Evolutionary conservation across 2,329 filamentous ascomycete genomes (phyloP).

Genomic region (Helminthosporium solani): DNA sequence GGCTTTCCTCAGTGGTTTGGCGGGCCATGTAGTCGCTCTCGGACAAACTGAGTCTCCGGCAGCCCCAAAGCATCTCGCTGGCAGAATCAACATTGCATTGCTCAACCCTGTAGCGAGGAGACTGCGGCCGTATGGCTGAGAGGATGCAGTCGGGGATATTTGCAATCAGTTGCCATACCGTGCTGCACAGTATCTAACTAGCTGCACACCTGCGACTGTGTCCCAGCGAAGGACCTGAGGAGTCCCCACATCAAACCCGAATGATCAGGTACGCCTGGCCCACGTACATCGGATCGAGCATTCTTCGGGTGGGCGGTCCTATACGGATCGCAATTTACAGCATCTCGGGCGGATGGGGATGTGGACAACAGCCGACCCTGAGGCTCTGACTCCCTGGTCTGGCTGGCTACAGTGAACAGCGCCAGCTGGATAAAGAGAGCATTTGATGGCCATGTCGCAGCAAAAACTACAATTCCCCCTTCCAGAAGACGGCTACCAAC

Average conservation of each 20-base stretch:
- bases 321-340: not conserved
- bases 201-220: too few species aligned
- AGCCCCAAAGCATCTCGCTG: not conserved
- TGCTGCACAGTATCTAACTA: too few species aligned
- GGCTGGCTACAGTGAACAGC: not conserved
- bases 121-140: not conserved
- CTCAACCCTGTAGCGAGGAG: not conserved
- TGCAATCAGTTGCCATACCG: too few species aligned
- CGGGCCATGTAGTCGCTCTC: conserved; percentile 28
- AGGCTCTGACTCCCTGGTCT: not conserved
- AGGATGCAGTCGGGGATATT: too few species aligned
- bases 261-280: too few species aligned
- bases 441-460: not conserved
- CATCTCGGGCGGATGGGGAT: not conserved
- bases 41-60: conserved; percentile 29
- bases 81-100: not conserved
- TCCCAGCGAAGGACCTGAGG: too few species aligned
- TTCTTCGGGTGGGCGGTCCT: not conserved
- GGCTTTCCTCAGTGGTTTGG: not conserved
- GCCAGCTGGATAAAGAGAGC: not conserved
- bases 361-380: not conserved
- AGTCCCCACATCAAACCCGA: too few species aligned
- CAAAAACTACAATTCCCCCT: not conserved
- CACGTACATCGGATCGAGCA: not conserved
- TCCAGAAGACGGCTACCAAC: not conserved